A percentile compares a stretch with the other conserved stretches of the same genome.
phyloP scores from a whole-genome alignment of 768 basidiomycete genomes.

The Dioszegia crocea region DNA sequence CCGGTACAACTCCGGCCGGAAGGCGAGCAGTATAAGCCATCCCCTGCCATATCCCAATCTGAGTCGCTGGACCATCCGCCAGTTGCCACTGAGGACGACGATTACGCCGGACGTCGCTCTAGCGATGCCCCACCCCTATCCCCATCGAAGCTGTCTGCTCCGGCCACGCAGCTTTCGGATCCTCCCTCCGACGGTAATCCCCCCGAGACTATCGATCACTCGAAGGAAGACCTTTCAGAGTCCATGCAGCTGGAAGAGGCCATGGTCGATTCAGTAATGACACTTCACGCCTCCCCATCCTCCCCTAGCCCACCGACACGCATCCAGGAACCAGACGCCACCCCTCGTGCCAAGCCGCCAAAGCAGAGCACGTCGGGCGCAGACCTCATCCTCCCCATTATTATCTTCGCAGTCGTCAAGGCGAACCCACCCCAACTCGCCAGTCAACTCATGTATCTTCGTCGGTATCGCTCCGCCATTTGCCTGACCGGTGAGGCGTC shows the following conservation, averaged over 20 bases:
- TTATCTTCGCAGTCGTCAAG: conserved; percentile 92
- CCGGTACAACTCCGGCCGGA: conserved; percentile 71
- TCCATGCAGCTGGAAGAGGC: conserved; percentile 36
- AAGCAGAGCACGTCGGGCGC: conserved; percentile 52
- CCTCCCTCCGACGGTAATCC: not conserved
- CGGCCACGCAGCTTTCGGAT: not conserved
- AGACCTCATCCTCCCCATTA: conserved; percentile 83
- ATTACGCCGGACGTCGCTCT: too few relatives aligned
- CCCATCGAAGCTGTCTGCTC: too few relatives aligned
- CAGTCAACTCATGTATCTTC: conserved; percentile 60
- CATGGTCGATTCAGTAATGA: conserved; percentile 40
- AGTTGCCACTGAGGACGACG: not conserved
- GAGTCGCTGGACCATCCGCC: not conserved
- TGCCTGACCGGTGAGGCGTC: conserved; percentile 71
- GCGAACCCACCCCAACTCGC: conserved; percentile 78
- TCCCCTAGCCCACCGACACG: not conserved
- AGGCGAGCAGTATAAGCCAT: conserved; percentile 38
- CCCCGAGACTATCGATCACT: not conserved
- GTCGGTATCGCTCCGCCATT: conserved; percentile 58
- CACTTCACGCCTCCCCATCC: conserved; percentile 6
- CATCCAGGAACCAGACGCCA: not conserved
- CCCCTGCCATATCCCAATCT: not conserved
- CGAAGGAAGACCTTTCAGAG: not conserved
- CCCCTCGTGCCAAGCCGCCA: not conserved
- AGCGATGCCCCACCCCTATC: too few relatives aligned